Evolutionary conservation across 139 green algal species (phyloP).

Genomic region (Chlorella sp.): DNA sequence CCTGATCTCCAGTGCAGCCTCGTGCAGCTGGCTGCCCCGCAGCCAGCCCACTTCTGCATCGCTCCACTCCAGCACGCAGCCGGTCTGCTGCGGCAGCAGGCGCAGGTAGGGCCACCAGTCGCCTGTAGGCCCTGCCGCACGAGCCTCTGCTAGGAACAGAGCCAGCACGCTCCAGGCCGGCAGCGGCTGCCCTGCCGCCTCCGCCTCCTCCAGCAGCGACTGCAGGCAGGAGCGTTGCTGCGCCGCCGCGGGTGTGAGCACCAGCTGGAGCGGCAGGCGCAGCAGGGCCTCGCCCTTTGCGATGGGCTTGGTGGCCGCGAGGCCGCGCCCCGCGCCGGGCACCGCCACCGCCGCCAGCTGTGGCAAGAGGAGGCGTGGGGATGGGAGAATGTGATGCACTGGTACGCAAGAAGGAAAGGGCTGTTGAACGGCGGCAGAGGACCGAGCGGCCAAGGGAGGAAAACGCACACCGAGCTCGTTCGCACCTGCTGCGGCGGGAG

Average conservation of each 20-base stretch:
- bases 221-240: slow-evolving; percentile 26
- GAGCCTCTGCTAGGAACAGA: slow-evolving; percentile 64
- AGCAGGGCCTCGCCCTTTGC: slow-evolving; percentile 58
- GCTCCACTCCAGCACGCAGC: slow-evolving; percentile 74
- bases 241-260: slow-evolving; percentile 62
- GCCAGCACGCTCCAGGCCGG: slow-evolving; percentile 75
- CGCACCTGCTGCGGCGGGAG: slow-evolving; percentile 21
- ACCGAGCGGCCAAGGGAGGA: too few relatives aligned
- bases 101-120: slow-evolving; percentile 53
- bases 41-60: slow-evolving; percentile 62
- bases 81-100: slow-evolving; percentile 54
- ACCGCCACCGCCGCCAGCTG: slow-evolving; percentile 10
- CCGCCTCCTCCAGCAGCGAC: slow-evolving; percentile 7
- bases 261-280: slow-evolving; percentile 51
- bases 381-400: too few relatives aligned
- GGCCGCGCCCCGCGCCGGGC: slow-evolving; percentile 56
- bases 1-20: slow-evolving; percentile 49
- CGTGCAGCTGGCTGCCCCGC: slow-evolving; percentile 34
- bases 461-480: too few relatives aligned
- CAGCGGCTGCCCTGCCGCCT: slow-evolving; percentile 30
- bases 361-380: too few relatives aligned
- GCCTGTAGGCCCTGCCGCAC: background rate
- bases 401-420: too few relatives aligned
- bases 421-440: too few relatives aligned
- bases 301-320: slow-evolving; percentile 58